Base-by-base conservation (phyloP, 306 rosid genomes). In the Astragalus glycyphyllos region DNA sequence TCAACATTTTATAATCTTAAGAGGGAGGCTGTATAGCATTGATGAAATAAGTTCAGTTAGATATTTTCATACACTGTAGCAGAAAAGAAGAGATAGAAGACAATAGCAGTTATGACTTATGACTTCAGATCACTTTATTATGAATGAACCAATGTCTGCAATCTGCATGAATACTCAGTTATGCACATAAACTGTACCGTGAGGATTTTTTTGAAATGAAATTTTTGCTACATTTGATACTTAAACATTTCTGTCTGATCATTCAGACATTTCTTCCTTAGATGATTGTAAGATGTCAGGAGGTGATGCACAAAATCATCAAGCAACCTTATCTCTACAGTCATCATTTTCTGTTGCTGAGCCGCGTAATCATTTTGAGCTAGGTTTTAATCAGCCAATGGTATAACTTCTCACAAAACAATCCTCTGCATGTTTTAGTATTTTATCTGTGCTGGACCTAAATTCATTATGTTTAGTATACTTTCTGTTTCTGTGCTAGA, bases 371-470 rank as follows among this genome's bases (percentile, higher is more conserved):
- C 86, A 80, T 70, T 83, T 88, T 70, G 97, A 88, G 88, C 89
- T 90, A 11, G 97, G 97, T 50, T 86, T 92, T 65, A 73, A 83
- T 72, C 98, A 85, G 77, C 96, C 97, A 6, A 31, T 84, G 98
- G 98, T 90, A 81, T 37, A 67, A 53, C 26, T 73, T 72, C 45
- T 58, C 15, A 13, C 44, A 48, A 32, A 46, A 47, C 10, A 68
- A 23, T 46, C 44, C 50, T 26, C 61, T 53, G 14, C 23, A 16
- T 45, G 48, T 58, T 58, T 34, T 34, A 45, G 41, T 35, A 15
- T 68, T 45, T 64, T 26, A 9, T 49, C 49, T 63, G 13, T 23
- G n/a, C 7, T 76, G 60, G 46, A 56, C 56, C 56, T 11, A 68
- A 72, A 63, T 58, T 46, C 16, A 73, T 46, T 69, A 53, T 64